Evolutionary conservation across 768 basidiomycete species (phyloP).

Genomic region (Calvatia gigantea): DNA sequence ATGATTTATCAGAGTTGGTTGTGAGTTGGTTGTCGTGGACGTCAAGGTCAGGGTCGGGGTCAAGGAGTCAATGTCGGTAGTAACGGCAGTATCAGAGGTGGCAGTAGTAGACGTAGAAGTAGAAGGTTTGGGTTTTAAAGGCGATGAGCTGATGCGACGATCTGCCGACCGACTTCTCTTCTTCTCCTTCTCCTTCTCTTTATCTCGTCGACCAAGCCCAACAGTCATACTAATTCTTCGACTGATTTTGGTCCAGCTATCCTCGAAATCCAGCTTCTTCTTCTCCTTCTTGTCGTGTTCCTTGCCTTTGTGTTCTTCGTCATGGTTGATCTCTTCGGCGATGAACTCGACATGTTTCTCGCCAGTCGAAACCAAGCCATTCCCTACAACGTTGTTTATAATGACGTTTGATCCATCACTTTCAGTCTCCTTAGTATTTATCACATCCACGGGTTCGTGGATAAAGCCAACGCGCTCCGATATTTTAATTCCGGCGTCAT

Average conservation of each 20-base stretch:
- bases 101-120: slow-evolving; percentile 1
- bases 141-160: slow-evolving; percentile 15
- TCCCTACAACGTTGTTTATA: neutral
- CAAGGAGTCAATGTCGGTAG: neutral
- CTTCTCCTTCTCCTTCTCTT: slow-evolving; percentile 33
- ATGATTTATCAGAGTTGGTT: neutral
- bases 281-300: slow-evolving; percentile 3
- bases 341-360: slow-evolving; percentile 8
- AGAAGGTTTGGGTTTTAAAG: slow-evolving; percentile 7
- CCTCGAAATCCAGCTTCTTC: neutral
- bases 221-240: slow-evolving; percentile 61
- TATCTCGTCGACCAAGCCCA: slow-evolving; percentile 35
- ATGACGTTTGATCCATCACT: slow-evolving; percentile 11
- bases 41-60: neutral
- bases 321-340: neutral
- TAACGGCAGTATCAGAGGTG: slow-evolving; percentile 3
- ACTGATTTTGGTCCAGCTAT: slow-evolving; percentile 58
- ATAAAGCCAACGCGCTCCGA: neutral
- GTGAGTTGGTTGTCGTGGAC: neutral
- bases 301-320: slow-evolving; percentile 1
- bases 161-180: slow-evolving; percentile 30
- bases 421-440: neutral
- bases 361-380: neutral
- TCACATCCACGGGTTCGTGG: neutral
- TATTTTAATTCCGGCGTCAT: neutral